Evolutionary conservation across 768 basidiomycete species (phyloP), one percentile per base, ranked within the genome.

Genomic region (Zangia roseola): DNA sequence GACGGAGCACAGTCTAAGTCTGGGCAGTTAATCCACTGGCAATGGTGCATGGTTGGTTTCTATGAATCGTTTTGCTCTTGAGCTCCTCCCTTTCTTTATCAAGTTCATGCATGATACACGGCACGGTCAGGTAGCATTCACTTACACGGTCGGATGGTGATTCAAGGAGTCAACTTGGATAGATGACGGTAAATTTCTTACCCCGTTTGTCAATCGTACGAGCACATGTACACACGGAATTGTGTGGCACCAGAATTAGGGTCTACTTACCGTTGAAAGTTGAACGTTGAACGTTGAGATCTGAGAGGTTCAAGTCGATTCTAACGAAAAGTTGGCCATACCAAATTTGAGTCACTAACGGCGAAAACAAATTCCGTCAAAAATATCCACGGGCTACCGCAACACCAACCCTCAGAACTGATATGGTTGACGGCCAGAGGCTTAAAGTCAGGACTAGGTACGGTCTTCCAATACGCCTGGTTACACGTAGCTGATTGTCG

Each of bases 381-480:
- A 49, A 60, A 47, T 21, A 41, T 40, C 34, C 4, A 36, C 14
- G 36, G 28, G 24, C 31, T 5, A n/a, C 14, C n/a, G 10, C 20
- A n/a, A 13, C 10, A 14, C 25, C 1, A 12, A 28, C n/a, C 28
- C 20, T 13, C 17, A 26, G 20, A 37, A 41, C 14, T 36, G 37
- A 39, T 6, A 66, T 66, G 65, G 51, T 42, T 38, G 40, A 44
- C 44, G 45, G 47, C 12, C 67, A 49, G 71, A 74, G 47, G 42
- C 50, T 57, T 14, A 82, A 78, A 65, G 69, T 81, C 35, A 86
- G 78, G 69, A 86, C 54, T 16, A 14, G 36, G 63, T 67, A 51
- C 16, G 44, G 13, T 21, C 28, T 45, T 19, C 20, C 13, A 37
- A 8, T 28, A 41, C 31, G 6, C 19, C 17, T 33, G 20, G 23